Base-by-base conservation (phyloP, 2,329 filamentous ascomycete genomes). In the Lachnellula subtilissima region DNA sequence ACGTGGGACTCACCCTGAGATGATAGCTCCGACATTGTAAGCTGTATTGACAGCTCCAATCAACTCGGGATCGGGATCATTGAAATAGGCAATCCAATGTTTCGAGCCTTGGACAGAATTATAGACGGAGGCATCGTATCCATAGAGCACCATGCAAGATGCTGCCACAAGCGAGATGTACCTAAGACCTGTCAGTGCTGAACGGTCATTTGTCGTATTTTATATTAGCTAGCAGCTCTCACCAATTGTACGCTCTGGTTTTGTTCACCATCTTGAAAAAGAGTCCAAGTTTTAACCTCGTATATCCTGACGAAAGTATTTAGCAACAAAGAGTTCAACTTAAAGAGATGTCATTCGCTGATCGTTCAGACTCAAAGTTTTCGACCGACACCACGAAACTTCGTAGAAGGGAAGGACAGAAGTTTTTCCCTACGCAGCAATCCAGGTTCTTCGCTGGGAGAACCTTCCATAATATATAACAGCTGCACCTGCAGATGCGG, bases 71-170 rank as follows among this genome's bases (percentile, higher is more conserved):
- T 62, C 58, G 14, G 60, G 59, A 50, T 59, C 37, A 63, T 85
- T 75, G 70, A 88, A 87, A 73, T 79, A 89, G 17, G 73, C 74
- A 12, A 83, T 73, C 86, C 86, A 89, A 68, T 88, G 80, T 14
- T 81, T 49, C 1, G 84, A 87, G 35, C 82, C 83, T 70, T 88
- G 86, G 5, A 88, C 80, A 5, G 85, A 84, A 69, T 89, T 89
- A 76, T 85, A 89, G 48, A 88, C 85, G 39, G 84, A 87, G 1
- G 86, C 85, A 77, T 89, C 86, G 68, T 89, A 89, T 55, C 86
- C 86, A 68, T 88, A 89, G 46, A 89, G 76, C 22, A 88, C 84
- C 86, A 89, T 89, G 70, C 84, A 88, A 69, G 84, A 83, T 65
- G 86, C 85, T 55, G 86, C 86, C 61, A 88, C 82, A 50, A 87